Evolutionary conservation across 805 yeast genomes (phyloP).

Genomic region (Candida montana): DNA sequence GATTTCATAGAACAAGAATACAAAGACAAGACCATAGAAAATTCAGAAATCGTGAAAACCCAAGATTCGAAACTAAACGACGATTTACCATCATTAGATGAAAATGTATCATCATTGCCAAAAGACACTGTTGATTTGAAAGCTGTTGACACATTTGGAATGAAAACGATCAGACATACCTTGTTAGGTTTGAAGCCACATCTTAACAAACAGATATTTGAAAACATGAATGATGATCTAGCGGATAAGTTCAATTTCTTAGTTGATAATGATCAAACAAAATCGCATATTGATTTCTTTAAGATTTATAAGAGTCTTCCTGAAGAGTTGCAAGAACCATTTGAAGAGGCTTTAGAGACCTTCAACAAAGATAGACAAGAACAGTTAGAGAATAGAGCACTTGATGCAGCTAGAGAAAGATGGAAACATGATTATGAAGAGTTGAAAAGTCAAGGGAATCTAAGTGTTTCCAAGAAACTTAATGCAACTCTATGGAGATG

Average conservation of each 20-base stretch:
- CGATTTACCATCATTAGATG: conserved; percentile 8
- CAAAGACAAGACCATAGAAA: background rate
- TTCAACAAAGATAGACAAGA: conserved; percentile 75
- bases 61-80: too few species aligned
- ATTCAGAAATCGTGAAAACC: background rate
- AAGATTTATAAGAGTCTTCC: conserved; percentile 53
- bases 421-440: conserved; percentile 84
- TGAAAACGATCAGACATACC: conserved; percentile 74
- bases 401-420: conserved; percentile 79
- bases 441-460: conserved; percentile 51
- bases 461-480: conserved; percentile 49
- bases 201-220: conserved; percentile 24
- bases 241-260: conserved; percentile 32
- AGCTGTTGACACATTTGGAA: conserved; percentile 72
- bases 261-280: conserved; percentile 17
- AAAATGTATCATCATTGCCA: conserved; percentile 41
- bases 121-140: conserved; percentile 46
- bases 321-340: conserved; percentile 44
- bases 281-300: conserved; percentile 51
- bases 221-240: conserved; percentile 29
- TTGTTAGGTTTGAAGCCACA: conserved; percentile 45
- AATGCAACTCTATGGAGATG: conserved; percentile 80
- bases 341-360: conserved; percentile 61
- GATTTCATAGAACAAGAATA: conserved; percentile 4
- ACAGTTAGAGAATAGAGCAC: conserved; percentile 68